A percentile compares a stretch with the other conserved stretches of the same genome.
Evolutionary conservation across 805 yeast species (phyloP).

Genomic region (Phaffomyces opuntiae): DNA sequence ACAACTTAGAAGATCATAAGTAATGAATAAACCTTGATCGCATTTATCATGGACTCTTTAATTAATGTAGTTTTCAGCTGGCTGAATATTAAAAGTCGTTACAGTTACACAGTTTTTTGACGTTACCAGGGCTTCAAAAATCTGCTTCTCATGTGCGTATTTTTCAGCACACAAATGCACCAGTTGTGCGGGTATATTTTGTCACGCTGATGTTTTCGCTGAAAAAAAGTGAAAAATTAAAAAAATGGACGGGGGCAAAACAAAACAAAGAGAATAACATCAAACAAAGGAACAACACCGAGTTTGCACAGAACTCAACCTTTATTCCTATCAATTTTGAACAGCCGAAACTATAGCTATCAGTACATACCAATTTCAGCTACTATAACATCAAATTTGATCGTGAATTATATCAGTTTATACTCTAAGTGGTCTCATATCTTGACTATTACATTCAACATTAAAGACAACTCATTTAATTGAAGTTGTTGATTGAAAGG

Average conservation of each 20-base stretch:
- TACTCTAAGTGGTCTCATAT: slow-evolving; percentile 1
- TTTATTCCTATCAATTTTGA: slow-evolving; percentile 8
- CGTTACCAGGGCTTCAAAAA: too few species aligned
- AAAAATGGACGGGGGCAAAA: slow-evolving; percentile 11
- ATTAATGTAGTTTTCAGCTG: too few species aligned
- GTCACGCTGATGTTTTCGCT: neutral
- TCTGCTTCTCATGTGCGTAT: slow-evolving; percentile 3
- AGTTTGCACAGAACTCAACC: slow-evolving; percentile 9
- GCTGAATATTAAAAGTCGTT: too few species aligned
- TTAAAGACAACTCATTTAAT: slow-evolving; percentile 15
- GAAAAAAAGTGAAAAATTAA: slow-evolving; percentile 12
- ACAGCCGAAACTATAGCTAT: slow-evolving; percentile 3
- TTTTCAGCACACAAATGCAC: slow-evolving; percentile 1
- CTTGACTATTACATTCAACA: neutral
- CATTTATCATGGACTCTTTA: too few species aligned
- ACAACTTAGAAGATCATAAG: too few species aligned
- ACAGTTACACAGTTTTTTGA: too few species aligned
- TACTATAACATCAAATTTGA: slow-evolving; percentile 8
- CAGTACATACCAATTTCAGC: slow-evolving; percentile 2
- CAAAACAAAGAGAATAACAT: slow-evolving; percentile 5
- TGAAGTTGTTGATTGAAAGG: slow-evolving; percentile 11
- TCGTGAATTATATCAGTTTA: slow-evolving; percentile 8
- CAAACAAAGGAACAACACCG: slow-evolving; percentile 9
- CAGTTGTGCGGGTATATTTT: neutral
- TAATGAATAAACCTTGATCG: too few species aligned